A percentile compares a stretch with the other conserved stretches of the same genome.
phyloP scores from a whole-genome alignment of 768 basidiomycete species.

The Lyophyllum decastes region DNA sequence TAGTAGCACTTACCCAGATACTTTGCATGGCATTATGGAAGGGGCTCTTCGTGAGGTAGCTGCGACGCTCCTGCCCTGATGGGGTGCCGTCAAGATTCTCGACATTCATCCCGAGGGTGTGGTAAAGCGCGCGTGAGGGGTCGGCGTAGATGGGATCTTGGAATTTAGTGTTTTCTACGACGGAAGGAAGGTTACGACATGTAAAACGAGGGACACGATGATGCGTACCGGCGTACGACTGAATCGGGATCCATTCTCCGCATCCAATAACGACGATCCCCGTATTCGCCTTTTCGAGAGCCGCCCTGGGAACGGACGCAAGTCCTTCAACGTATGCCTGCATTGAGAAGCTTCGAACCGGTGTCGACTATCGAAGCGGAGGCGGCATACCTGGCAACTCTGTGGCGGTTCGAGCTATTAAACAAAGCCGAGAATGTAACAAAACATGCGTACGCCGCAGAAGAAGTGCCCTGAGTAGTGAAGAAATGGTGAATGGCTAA shows the following conservation, averaged over 20 bases:
- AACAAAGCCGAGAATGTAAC: not conserved
- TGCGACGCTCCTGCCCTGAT: constrained; percentile 40
- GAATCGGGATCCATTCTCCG: constrained; percentile 55
- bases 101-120: constrained; percentile 58
- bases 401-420: constrained; percentile 6
- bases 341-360: not conserved
- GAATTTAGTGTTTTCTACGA: constrained; percentile 46
- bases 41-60: constrained; percentile 41
- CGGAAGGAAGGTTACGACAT: not conserved
- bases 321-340: constrained; percentile 54
- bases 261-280: constrained; percentile 59
- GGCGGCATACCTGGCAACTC: constrained; percentile 42
- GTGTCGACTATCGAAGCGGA: not conserved
- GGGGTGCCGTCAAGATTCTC: constrained; percentile 50
- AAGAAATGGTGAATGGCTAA: not conserved
- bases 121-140: constrained; percentile 59
- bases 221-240: constrained; percentile 46
- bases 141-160: constrained; percentile 61
- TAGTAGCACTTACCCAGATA: constrained; percentile 40
- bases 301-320: constrained; percentile 38
- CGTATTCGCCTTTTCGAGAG: constrained; percentile 38
- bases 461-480: constrained; percentile 57
- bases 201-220: not conserved
- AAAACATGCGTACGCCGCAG: constrained; percentile 54
- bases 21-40: constrained; percentile 37